These are phyloP conservation scores for Colletotrichum chlorophyti DNA, from an alignment of 2,329 filamentous ascomycete species.

Conservation along the genomic window DNA sequence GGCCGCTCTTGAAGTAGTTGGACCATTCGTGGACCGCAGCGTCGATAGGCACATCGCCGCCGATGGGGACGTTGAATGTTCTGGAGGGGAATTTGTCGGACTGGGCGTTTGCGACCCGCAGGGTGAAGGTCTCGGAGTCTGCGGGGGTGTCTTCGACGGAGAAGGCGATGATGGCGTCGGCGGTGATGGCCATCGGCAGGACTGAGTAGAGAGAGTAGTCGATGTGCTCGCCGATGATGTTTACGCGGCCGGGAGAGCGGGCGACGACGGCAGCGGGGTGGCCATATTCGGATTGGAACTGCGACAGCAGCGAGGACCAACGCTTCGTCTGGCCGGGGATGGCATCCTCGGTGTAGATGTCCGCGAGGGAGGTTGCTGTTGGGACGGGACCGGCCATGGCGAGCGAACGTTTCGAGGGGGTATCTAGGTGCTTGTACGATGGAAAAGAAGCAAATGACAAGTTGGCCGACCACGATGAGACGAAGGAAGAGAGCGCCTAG, in stretches of 20 bases:
- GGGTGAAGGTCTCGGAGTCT: slow-evolving; percentile 63
- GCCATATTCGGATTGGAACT: slow-evolving; percentile 76
- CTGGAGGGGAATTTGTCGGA: slow-evolving; percentile 76
- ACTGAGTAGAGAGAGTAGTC: slow-evolving; percentile 98
- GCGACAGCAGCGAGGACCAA: slow-evolving; percentile 76
- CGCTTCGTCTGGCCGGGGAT: slow-evolving; percentile 71
- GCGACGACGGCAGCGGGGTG: slow-evolving; percentile 80
- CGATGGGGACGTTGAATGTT: slow-evolving; percentile 74
- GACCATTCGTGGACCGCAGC: slow-evolving; percentile 89
- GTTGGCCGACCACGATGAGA: not conserved
- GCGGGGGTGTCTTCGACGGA: slow-evolving; percentile 57
- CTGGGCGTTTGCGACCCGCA: slow-evolving; percentile 83
- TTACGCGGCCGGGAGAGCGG: slow-evolving; percentile 91
- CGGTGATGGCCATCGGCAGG: slow-evolving; percentile 92
- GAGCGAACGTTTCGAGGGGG: slow-evolving; percentile 9
- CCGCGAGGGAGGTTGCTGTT: slow-evolving; percentile 74
- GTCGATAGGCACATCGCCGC: slow-evolving; percentile 78
- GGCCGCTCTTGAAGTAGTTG: slow-evolving; percentile 96
- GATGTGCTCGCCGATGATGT: slow-evolving; percentile 99
- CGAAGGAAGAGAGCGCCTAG: not conserved
- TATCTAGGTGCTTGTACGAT: not conserved
- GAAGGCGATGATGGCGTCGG: slow-evolving; percentile 89
- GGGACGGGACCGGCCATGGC: slow-evolving; percentile 71
- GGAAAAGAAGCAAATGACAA: not conserved
- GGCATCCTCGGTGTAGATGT: slow-evolving; percentile 83